Conservation (phyloP, 768 basidiomycete species). For the Trametes coccinea region DNA sequence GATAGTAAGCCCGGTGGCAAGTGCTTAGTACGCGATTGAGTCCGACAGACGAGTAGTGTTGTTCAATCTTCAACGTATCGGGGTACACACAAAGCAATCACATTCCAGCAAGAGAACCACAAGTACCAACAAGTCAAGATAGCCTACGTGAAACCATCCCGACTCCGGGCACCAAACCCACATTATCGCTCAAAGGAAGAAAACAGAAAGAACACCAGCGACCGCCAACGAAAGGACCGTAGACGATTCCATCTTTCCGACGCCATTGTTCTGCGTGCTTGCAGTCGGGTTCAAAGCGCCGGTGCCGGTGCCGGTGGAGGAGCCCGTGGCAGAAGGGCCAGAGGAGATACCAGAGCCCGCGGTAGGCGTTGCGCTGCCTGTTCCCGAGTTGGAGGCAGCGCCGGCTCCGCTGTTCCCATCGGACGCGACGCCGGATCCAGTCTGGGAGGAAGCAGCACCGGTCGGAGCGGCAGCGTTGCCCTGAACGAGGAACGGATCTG, state of each 20-base stretch:
- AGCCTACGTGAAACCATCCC: no score
- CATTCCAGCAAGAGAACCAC: background rate
- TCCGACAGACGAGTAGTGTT: no score
- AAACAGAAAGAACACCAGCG: slow-evolving; percentile 10
- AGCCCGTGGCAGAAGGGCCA: background rate
- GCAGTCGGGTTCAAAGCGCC: background rate
- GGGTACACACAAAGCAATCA: background rate
- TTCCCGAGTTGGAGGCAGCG: background rate
- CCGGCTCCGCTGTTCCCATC: background rate
- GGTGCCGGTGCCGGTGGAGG: background rate
- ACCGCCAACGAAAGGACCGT: slow-evolving; percentile 6
- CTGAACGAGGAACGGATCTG: slow-evolving; percentile 31
- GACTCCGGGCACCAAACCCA: background rate
- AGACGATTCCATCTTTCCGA: slow-evolving; percentile 2
- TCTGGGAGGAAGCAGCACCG: background rate
- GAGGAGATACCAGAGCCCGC: background rate
- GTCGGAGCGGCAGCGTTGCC: slow-evolving; percentile 18
- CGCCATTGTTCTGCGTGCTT: slow-evolving; percentile 8
- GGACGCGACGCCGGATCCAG: background rate
- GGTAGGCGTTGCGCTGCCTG: background rate
- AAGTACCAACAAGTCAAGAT: background rate
- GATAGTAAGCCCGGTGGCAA: background rate
- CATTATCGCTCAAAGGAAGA: slow-evolving; percentile 14
- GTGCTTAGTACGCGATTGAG: no score
- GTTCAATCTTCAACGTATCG: no score